phyloP scores from a whole-genome alignment of 495 filamentous ascomycete genomes.

The Daldinia caldariorum region DNA sequence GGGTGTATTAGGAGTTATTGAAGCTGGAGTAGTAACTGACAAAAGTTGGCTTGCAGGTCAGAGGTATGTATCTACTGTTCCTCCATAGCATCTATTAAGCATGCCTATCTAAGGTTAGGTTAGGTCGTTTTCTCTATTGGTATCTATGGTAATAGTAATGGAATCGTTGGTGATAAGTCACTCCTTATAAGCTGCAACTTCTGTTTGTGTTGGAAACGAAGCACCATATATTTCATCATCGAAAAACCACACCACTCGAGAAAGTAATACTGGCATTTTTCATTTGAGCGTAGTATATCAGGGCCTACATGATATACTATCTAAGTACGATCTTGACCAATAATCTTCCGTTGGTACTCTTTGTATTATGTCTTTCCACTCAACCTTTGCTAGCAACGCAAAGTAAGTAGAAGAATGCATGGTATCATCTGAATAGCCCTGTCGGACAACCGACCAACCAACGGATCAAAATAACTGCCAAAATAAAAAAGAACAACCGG shows the following conservation, averaged over 20 bases:
- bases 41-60: too few species aligned
- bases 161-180: too few species aligned
- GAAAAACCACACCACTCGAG: neutral
- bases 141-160: too few species aligned
- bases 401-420: constrained; percentile 6
- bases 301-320: neutral
- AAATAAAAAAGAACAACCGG: constrained; percentile 5
- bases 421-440: constrained; percentile 30
- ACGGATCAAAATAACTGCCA: constrained; percentile 8
- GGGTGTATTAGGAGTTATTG: too few species aligned
- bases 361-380: neutral
- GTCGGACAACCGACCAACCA: neutral
- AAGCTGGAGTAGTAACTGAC: too few species aligned
- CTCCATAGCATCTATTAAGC: too few species aligned
- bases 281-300: neutral
- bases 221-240: neutral
- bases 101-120: too few species aligned
- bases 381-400: constrained; percentile 21
- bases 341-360: neutral
- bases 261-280: neutral
- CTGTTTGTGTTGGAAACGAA: neutral
- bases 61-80: too few species aligned
- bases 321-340: neutral
- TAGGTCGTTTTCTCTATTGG: too few species aligned
- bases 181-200: too few species aligned